phyloP scores from a whole-genome alignment of 495 filamentous ascomycete genomes.

The Neurospora sp. region DNA sequence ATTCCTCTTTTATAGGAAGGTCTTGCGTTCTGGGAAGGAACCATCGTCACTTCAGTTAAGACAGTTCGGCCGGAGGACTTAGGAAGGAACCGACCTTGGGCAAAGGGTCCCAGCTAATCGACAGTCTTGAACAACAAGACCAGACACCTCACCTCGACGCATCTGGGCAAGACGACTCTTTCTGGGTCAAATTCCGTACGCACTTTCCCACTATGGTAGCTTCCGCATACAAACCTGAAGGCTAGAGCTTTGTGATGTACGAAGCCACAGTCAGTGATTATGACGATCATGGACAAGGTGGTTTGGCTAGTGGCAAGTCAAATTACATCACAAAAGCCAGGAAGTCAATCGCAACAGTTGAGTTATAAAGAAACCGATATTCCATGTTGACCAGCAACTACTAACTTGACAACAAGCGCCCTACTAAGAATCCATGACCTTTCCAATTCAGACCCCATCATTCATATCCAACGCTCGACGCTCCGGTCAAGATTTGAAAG shows the following conservation, averaged over 20 bases:
- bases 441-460: not conserved
- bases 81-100: not conserved
- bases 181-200: not conserved
- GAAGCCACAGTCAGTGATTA: not conserved
- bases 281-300: not conserved
- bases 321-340: not conserved
- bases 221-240: not conserved
- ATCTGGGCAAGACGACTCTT: not conserved
- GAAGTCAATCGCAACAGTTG: not conserved
- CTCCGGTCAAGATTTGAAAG: not conserved
- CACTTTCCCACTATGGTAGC: not conserved
- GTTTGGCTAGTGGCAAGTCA: not conserved
- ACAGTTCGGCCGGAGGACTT: not conserved
- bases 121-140: not conserved
- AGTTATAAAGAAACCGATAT: not conserved
- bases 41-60: not conserved
- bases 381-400: not conserved
- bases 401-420: not conserved
- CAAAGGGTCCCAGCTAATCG: not conserved
- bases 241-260: not conserved
- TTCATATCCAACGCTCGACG: not conserved
- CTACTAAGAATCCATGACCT: not conserved
- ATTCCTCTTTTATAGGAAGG: not conserved
- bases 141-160: not conserved
- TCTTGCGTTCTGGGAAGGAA: not conserved